Conservation (phyloP, 148 eudicot genomes). For the Chenopodium quinoa region DNA sequence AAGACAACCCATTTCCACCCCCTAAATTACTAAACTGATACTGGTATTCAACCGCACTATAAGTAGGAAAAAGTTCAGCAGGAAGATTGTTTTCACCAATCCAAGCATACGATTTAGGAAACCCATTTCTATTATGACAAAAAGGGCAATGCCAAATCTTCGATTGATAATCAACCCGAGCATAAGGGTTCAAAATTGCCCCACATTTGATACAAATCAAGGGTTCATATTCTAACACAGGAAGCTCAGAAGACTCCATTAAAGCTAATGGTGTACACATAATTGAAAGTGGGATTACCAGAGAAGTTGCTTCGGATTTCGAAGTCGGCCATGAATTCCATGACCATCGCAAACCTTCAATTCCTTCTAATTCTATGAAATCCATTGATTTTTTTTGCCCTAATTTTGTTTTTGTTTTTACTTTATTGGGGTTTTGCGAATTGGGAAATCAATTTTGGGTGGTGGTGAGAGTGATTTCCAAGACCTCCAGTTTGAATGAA, state of each 20-base stretch:
- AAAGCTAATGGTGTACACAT: slow-evolving; percentile 79
- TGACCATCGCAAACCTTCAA: slow-evolving; percentile 87
- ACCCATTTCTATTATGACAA: slow-evolving; percentile 57
- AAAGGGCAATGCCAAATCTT: slow-evolving; percentile 92
- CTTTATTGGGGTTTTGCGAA: background rate
- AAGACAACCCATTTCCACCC: slow-evolving; percentile 38
- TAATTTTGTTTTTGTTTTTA: background rate
- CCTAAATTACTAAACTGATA: background rate
- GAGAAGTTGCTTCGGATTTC: slow-evolving; percentile 42
- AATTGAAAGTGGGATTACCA: slow-evolving; percentile 68
- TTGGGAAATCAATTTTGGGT: background rate
- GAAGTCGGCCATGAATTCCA: slow-evolving; percentile 93
- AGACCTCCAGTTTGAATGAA: background rate
- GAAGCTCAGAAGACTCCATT: slow-evolving; percentile 66
- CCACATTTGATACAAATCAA: slow-evolving; percentile 54
- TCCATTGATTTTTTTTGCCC: slow-evolving; percentile 42
- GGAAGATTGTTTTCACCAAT: slow-evolving; percentile 79
- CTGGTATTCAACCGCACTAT: slow-evolving; percentile 73
- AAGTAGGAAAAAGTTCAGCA: slow-evolving; percentile 91
- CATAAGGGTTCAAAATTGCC: slow-evolving; percentile 84
- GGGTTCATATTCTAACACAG: slow-evolving; percentile 76
- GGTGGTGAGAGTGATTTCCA: background rate
- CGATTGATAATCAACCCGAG: slow-evolving; percentile 75
- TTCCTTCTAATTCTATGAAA: slow-evolving; percentile 77
- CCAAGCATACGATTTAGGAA: slow-evolving; percentile 59